phyloP scores from a whole-genome alignment of 306 rosid genomes.

The Cicer judaicum region DNA sequence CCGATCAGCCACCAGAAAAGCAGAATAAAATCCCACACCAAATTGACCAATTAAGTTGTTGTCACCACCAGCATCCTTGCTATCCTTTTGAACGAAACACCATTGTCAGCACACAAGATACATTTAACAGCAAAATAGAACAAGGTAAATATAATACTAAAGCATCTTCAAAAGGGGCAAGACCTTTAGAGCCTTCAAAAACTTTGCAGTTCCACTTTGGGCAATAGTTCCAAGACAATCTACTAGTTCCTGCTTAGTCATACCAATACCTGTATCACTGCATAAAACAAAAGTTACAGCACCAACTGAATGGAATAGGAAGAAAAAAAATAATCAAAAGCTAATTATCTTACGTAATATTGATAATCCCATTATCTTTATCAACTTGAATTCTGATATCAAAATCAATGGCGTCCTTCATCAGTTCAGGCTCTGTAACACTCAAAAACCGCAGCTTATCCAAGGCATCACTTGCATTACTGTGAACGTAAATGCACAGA shows the following conservation, averaged over 20 bases:
- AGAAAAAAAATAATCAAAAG: conserved; percentile 9
- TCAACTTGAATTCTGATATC: conserved; percentile 86
- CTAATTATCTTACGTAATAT: conserved; percentile 65
- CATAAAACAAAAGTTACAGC: conserved; percentile 38
- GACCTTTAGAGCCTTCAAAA: conserved; percentile 90
- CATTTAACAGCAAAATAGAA: conserved; percentile 23
- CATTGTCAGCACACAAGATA: conserved; percentile 42
- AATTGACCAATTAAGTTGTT: conserved; percentile 93
- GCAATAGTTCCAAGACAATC: conserved; percentile 99
- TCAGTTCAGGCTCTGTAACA: conserved; percentile 77
- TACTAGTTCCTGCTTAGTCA: conserved; percentile 87
- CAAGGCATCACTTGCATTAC: conserved; percentile 99
- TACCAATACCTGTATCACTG: conserved; percentile 96
- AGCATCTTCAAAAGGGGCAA: conserved; percentile 12
- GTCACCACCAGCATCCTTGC: conserved; percentile 84
- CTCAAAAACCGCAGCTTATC: conserved; percentile 92
- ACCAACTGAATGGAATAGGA: not conserved
- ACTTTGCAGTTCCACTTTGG: conserved; percentile 97
- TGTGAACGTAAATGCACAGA: conserved; percentile 43
- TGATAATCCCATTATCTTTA: conserved; percentile 80
- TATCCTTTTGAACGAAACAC: conserved; percentile 66
- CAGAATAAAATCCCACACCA: conserved; percentile 93
- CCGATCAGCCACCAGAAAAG: conserved; percentile 89
- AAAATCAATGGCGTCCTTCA: conserved; percentile 79
- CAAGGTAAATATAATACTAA: conserved; percentile 17